Base-by-base conservation (phyloP, 257 asterid genomes). In the Phtheirospermum japonicum region DNA sequence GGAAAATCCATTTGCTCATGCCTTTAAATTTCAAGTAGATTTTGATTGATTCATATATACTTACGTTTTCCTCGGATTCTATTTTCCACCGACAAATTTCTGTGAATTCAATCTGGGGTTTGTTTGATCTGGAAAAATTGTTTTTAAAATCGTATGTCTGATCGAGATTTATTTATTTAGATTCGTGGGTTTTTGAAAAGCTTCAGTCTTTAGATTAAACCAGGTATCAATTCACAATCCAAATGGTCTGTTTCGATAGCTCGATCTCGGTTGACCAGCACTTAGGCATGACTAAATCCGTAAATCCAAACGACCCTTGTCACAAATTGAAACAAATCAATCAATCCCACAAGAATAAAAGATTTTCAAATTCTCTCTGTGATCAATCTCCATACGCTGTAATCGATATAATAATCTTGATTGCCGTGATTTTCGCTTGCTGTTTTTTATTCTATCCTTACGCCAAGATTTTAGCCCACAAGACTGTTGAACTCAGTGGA, bases 161-260 rank as follows among this genome's bases (percentile, higher is more conserved):
- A 23, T 23, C 28, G 28, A 39, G 45, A 39, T 39, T 39, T 13
- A 39, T 11, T 9, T 9, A 39, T 12, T 42, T 17, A 0, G 49
- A 13, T 13, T 42, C 4, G 17, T 39, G 46, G 46, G 49, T 13
- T 42, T 65, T 76, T 32, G 74, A 49, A 16, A 13, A 4, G n/a
- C n/a, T n/a, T 17, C 3, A 4, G 0, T n/a, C 23, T 26, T 40
- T 66, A 60, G 28, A 23, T 23, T 23, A 1, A 23, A 23, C 28
- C 28, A 23, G 69, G 20, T 73, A 71, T 70, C 62, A 62, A 75
- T 77, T 71, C 61, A 50, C 8, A 70, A 78, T 65, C 82, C 95
- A 85, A 79, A 92, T 92, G 99, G 83, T 92, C 87, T 73, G 72
- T 83, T 78, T 84, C 71, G 78, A 72, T 31, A 67, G 79, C 83